These are phyloP conservation scores for Monosporozyma aquatica DNA, from an alignment of 805 yeast genomes.

Conservation along the genomic window DNA sequence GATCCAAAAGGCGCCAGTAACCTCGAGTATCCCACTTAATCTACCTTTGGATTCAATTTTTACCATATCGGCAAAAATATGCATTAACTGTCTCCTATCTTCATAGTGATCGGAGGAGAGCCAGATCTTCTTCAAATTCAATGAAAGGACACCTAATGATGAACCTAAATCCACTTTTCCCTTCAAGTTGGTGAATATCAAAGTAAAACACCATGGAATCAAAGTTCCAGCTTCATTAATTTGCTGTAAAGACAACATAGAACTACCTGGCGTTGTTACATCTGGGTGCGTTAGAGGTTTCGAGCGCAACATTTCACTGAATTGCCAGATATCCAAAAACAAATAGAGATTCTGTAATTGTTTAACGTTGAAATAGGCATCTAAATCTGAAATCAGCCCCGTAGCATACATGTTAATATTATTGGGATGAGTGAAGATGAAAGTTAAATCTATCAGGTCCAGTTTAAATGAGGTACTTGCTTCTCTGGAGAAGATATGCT, in stretches of 20 bases:
- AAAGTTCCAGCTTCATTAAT: conserved; percentile 26
- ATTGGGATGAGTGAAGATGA: conserved; percentile 39
- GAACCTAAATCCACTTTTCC: conserved; percentile 73
- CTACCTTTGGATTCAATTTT: conserved; percentile 61
- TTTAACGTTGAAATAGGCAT: conserved; percentile 61
- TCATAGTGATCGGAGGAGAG: conserved; percentile 54
- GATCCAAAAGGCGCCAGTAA: conserved; percentile 43
- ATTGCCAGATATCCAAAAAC: conserved; percentile 76
- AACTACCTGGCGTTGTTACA: not conserved
- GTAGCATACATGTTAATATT: conserved; percentile 39
- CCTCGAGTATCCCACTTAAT: conserved; percentile 56
- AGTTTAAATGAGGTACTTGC: conserved; percentile 62
- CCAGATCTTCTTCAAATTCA: conserved; percentile 56
- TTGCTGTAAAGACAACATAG: conserved; percentile 1
- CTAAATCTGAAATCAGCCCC: conserved; percentile 45
- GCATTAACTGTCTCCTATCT: conserved; percentile 63
- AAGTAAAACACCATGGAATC: conserved; percentile 64
- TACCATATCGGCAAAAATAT: conserved; percentile 48
- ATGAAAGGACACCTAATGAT: conserved; percentile 58
- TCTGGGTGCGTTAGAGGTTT: conserved; percentile 10
- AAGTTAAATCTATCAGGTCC: conserved; percentile 39
- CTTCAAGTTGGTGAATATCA: conserved; percentile 43
- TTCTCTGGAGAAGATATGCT: conserved; percentile 86
- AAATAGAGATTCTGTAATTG: conserved; percentile 81
- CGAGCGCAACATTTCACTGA: conserved; percentile 32